Conservation (phyloP, 225 moss, liverwort and hornwort species). For the Takakia lepidozioides region DNA sequence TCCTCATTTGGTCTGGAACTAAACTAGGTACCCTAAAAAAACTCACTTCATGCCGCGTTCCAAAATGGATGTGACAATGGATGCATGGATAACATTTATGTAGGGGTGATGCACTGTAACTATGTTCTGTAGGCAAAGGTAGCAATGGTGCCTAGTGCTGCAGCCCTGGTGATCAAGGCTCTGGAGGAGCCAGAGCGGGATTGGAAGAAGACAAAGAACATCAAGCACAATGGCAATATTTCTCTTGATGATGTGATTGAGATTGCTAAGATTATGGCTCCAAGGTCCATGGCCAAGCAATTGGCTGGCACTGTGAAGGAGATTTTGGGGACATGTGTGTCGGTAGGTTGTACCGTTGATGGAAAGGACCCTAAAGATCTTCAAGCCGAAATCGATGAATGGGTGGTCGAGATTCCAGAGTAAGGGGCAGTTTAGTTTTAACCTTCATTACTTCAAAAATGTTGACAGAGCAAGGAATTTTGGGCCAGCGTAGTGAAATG, state of each 20-base stretch:
- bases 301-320: constrained; percentile 9
- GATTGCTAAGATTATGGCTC: constrained; percentile 10
- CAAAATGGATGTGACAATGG: too few relatives aligned
- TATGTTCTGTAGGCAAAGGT: constrained; percentile 49
- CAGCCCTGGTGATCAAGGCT: constrained; percentile 49
- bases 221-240: constrained; percentile 10
- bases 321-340: constrained; percentile 7
- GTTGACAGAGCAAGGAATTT: too few relatives aligned
- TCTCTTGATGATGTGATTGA: constrained; percentile 6
- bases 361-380: constrained; percentile 8
- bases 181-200: constrained; percentile 47
- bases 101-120: too few relatives aligned
- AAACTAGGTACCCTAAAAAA: too few relatives aligned
- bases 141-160: constrained; percentile 41
- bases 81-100: too few relatives aligned
- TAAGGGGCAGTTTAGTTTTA: too few relatives aligned
- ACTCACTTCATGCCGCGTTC: too few relatives aligned
- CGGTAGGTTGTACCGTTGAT: constrained; percentile 7
- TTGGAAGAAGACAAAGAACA: constrained; percentile 7
- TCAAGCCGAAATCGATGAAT: constrained; percentile 6
- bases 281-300: constrained; percentile 10
- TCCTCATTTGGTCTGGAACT: too few relatives aligned
- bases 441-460: too few relatives aligned
- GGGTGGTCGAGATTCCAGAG: constrained; percentile 8
- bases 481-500: too few relatives aligned